These are phyloP conservation scores for Hymenoscyphus fructigenus DNA, from an alignment of 2,329 filamentous ascomycete genomes.

Conservation along the genomic window DNA sequence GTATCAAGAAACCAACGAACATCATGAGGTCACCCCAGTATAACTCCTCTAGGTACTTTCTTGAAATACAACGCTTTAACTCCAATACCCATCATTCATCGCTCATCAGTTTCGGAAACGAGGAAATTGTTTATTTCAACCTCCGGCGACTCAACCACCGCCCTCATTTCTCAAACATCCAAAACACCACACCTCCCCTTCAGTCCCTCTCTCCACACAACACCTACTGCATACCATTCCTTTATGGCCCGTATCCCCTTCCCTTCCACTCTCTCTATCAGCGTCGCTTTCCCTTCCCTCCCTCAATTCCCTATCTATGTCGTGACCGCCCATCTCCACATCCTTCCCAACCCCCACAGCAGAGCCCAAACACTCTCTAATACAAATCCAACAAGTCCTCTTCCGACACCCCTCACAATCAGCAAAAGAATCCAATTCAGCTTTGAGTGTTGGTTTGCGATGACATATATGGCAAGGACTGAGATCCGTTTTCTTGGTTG, in stretches of 20 bases:
- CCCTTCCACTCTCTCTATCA: background rate
- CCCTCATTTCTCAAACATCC: slow-evolving; percentile 50
- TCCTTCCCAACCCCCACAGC: slow-evolving; percentile 26
- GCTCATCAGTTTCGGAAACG: background rate
- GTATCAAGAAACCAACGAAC: too few relatives aligned
- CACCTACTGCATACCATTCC: slow-evolving; percentile 64
- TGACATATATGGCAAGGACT: slow-evolving; percentile 67
- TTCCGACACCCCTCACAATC: slow-evolving; percentile 61
- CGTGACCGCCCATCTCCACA: slow-evolving; percentile 15
- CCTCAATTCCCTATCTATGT: background rate
- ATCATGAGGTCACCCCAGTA: too few relatives aligned
- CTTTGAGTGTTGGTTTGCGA: slow-evolving; percentile 62
- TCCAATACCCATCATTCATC: background rate
- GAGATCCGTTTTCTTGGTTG: slow-evolving; percentile 34
- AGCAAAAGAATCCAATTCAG: slow-evolving; percentile 65
- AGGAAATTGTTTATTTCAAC: background rate
- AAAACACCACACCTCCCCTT: slow-evolving; percentile 66
- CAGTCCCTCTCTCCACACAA: slow-evolving; percentile 62
- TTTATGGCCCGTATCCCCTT: slow-evolving; percentile 22
- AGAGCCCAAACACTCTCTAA: slow-evolving; percentile 60
- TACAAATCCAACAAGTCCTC: slow-evolving; percentile 68
- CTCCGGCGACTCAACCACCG: background rate
- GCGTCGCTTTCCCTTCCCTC: slow-evolving; percentile 3
- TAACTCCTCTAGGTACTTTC: too few relatives aligned
- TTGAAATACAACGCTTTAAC: too few relatives aligned